Percentiles rank a stretch among this genome's conserved stretches.
phyloP scores from a whole-genome alignment of 2,329 filamentous ascomycete genomes.

The Torrubiellomyces zombiae region DNA sequence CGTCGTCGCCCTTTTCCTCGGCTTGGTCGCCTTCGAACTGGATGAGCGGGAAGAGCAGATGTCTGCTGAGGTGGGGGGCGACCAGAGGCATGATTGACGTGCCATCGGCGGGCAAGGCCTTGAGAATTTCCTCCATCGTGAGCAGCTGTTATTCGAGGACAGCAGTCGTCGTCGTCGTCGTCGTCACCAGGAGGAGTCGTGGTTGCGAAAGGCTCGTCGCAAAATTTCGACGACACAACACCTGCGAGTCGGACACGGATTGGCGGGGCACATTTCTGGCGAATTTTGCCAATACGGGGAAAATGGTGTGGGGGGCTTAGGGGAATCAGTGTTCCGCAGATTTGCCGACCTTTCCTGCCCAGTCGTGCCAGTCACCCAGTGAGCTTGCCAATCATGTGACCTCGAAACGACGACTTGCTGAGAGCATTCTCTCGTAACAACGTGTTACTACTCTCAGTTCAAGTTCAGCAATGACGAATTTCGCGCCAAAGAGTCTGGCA shows the following conservation, averaged over 20 bases:
- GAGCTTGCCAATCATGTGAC: too few species aligned
- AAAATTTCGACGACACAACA: too few species aligned
- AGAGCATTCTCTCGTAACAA: too few species aligned
- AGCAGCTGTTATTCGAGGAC: constrained; percentile 5
- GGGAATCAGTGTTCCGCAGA: too few species aligned
- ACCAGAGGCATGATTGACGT: constrained; percentile 78
- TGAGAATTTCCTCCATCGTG: constrained; percentile 25
- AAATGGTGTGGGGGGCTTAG: constrained; percentile 17
- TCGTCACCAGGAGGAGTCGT: too few species aligned
- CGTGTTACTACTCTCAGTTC: too few species aligned
- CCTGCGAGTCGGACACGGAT: too few species aligned
- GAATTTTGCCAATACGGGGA: constrained; percentile 23
- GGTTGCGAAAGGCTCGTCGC: too few species aligned
- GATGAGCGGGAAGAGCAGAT: constrained; percentile 90
- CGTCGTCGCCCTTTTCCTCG: constrained; percentile 49
- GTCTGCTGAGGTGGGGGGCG: constrained; percentile 82
- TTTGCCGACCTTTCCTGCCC: constrained; percentile 17
- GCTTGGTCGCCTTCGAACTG: constrained; percentile 78
- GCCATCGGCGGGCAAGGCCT: constrained; percentile 44
- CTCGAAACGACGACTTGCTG: constrained; percentile 16
- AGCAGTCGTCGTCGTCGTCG: too few species aligned
- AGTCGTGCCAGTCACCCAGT: too few species aligned
- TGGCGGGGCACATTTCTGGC: constrained; percentile 26
- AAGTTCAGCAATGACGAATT: too few species aligned
- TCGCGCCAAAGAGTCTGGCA: too few species aligned